phyloP scores from a whole-genome alignment of 495 filamentous ascomycete genomes.

The Immersiella caudata region DNA sequence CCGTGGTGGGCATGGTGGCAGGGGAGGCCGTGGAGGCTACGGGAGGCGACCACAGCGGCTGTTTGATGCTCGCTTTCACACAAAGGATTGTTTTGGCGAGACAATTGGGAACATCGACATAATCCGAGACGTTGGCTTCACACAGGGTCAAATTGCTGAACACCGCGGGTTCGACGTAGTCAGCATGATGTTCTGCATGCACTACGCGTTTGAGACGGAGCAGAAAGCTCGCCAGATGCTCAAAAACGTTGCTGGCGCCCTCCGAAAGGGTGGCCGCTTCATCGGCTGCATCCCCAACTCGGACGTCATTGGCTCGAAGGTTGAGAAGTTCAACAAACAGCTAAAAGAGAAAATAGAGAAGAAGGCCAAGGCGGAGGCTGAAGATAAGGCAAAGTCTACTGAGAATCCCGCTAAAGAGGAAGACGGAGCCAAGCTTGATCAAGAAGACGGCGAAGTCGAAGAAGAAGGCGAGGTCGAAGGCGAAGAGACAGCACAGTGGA shows the following conservation, averaged over 20 bases:
- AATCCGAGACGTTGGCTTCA: slow-evolving; percentile 82
- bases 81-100: slow-evolving; percentile 87
- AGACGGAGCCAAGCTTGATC: slow-evolving; percentile 26
- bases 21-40: slow-evolving; percentile 58
- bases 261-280: slow-evolving; percentile 94
- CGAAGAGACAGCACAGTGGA: slow-evolving; percentile 73
- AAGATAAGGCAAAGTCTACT: background rate
- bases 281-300: slow-evolving; percentile 92
- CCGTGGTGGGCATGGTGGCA: slow-evolving; percentile 61
- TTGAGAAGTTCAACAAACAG: slow-evolving; percentile 62
- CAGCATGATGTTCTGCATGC: slow-evolving; percentile 98
- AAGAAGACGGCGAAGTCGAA: slow-evolving; percentile 49
- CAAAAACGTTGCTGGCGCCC: slow-evolving; percentile 80
- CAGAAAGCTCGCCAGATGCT: slow-evolving; percentile 88
- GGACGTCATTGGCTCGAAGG: slow-evolving; percentile 73
- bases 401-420: slow-evolving; percentile 35
- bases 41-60: slow-evolving; percentile 51
- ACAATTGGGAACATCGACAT: slow-evolving; percentile 76
- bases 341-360: slow-evolving; percentile 55
- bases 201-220: slow-evolving; percentile 96
- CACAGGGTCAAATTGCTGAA: slow-evolving; percentile 60
- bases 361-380: slow-evolving; percentile 29
- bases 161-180: slow-evolving; percentile 90
- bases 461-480: slow-evolving; percentile 54
- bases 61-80: slow-evolving; percentile 83